Evolutionary conservation across 78 protist species (phyloP).

Genomic region (Isochrysis galbana): DNA sequence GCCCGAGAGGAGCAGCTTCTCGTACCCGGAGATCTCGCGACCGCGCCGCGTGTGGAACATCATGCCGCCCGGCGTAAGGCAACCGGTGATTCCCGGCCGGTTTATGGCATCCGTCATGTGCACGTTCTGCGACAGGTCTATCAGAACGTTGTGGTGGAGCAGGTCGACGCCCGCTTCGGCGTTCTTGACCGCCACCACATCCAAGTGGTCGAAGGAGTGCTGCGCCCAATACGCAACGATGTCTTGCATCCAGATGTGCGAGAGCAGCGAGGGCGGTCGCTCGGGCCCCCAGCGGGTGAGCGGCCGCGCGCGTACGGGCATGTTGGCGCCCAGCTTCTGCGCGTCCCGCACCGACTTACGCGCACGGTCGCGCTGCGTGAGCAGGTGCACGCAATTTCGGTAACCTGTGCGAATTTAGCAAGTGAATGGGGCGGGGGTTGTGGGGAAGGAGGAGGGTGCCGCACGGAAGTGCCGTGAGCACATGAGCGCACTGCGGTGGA

Average conservation of each 20-base stretch:
- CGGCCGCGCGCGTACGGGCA: not conserved
- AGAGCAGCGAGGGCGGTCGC: not conserved
- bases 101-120: not conserved
- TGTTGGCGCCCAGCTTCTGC: not conserved
- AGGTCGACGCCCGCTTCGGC: not conserved
- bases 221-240: not conserved
- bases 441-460: too few species aligned
- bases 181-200: not conserved
- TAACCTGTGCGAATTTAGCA: too few species aligned
- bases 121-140: not conserved
- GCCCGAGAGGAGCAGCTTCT: not conserved
- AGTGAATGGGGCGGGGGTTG: too few species aligned
- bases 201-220: not conserved
- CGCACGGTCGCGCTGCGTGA: not conserved
- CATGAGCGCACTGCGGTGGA: too few species aligned
- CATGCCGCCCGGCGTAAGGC: not conserved
- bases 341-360: not conserved
- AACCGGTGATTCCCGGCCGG: not conserved
- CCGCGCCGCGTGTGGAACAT: not conserved
- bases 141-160: not conserved
- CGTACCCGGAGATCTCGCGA: not conserved
- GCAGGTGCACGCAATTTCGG: not conserved
- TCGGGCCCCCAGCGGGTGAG: not conserved
- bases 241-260: not conserved
- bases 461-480: too few species aligned